Conservation (phyloP, 768 basidiomycete genomes). For the Russula olivacea region DNA sequence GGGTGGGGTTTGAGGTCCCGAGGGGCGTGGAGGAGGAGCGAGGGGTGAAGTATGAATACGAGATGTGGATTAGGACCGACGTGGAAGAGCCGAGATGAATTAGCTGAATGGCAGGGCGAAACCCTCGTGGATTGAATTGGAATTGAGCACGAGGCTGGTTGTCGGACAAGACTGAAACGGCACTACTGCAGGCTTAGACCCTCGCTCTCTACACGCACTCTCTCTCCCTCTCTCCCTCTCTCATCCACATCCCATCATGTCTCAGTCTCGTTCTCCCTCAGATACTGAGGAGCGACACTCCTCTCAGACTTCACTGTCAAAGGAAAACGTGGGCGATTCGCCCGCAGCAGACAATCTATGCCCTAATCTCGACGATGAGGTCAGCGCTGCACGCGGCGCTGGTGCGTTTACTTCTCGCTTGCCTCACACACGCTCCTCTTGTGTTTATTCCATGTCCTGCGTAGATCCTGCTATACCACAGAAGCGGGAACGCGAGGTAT, state of each 20-base stretch:
- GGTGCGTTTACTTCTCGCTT: slow-evolving; percentile 13
- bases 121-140: not conserved
- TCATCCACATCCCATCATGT: slow-evolving; percentile 7
- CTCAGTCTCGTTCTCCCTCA: slow-evolving; percentile 11
- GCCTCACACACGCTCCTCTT: not conserved
- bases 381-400: slow-evolving; percentile 19
- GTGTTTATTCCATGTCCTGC: slow-evolving; percentile 5
- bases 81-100: slow-evolving; percentile 27
- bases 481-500: slow-evolving; percentile 76
- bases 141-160: slow-evolving; percentile 19
- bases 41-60: slow-evolving; percentile 80
- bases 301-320: not conserved
- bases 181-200: slow-evolving; percentile 1
- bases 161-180: slow-evolving; percentile 12
- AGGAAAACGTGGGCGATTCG: not conserved
- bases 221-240: not conserved
- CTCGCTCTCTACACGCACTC: slow-evolving; percentile 4
- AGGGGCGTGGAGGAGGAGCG: slow-evolving; percentile 75
- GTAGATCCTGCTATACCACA: slow-evolving; percentile 45
- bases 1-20: slow-evolving; percentile 78
- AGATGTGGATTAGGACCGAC: slow-evolving; percentile 91
- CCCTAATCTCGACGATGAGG: slow-evolving; percentile 16
- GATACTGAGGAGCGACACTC: slow-evolving; percentile 1
- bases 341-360: not conserved
- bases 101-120: not conserved